These are phyloP conservation scores for Tulasnella sp. DNA, from an alignment of 768 basidiomycete genomes.

Conservation along the genomic window DNA sequence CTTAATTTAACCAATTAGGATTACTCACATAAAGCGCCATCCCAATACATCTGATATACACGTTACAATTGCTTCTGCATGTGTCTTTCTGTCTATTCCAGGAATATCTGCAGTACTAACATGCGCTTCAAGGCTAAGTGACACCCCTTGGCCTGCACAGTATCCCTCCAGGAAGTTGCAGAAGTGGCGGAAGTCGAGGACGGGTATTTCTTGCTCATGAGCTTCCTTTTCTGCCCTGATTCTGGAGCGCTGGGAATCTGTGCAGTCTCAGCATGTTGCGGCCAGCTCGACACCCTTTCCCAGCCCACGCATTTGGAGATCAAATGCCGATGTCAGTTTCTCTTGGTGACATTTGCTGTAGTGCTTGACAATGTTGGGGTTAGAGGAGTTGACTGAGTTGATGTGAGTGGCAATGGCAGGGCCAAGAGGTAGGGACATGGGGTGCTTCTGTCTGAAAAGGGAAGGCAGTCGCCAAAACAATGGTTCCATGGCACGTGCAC, in stretches of 20 bases:
- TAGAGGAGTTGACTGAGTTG: too few relatives aligned
- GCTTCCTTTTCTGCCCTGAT: slow-evolving; percentile 12
- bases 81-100: background rate
- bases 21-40: background rate
- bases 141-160: background rate
- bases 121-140: background rate
- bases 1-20: background rate
- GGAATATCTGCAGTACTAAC: background rate
- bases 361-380: too few relatives aligned
- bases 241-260: background rate
- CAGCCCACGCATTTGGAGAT: background rate
- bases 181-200: background rate
- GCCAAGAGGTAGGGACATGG: too few relatives aligned
- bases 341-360: background rate
- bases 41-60: background rate
- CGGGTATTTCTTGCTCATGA: background rate
- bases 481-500: too few relatives aligned
- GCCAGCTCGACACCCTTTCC: background rate
- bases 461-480: too few relatives aligned
- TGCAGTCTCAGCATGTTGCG: slow-evolving; percentile 4
- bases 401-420: too few relatives aligned
- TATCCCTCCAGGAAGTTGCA: background rate
- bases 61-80: background rate
- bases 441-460: too few relatives aligned
- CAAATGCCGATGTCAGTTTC: background rate